Conservation (phyloP, 2,329 filamentous ascomycete genomes). For the Sphaceloma murrayae region DNA sequence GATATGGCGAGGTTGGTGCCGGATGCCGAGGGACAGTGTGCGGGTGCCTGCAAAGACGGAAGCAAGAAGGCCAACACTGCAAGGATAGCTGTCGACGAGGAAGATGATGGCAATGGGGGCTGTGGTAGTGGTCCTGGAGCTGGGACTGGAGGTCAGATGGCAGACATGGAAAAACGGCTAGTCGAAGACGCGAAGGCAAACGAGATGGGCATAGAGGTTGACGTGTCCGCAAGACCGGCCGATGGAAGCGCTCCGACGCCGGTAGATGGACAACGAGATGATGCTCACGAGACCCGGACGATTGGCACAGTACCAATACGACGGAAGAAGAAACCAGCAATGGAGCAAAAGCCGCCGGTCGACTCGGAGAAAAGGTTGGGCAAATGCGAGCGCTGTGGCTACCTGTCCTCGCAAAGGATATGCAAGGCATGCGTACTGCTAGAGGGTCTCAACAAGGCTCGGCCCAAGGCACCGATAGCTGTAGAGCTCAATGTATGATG, state of each 20-base stretch:
- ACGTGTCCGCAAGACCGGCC: conserved; percentile 38
- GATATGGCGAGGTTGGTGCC: conserved; percentile 90
- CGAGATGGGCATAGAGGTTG: conserved; percentile 49
- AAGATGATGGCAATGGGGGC: conserved; percentile 56
- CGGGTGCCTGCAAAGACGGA: conserved; percentile 34
- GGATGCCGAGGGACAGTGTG: conserved; percentile 39
- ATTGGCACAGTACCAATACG: conserved; percentile 23
- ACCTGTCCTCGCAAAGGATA: conserved; percentile 85
- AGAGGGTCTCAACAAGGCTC: conserved; percentile 75
- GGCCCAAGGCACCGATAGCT: conserved; percentile 35
- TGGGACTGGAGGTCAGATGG: conserved; percentile 66
- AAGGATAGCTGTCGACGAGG: conserved; percentile 31
- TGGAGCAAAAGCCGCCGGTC: background rate
- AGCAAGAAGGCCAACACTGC: conserved; percentile 27
- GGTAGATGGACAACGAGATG: conserved; percentile 21
- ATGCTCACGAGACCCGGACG: background rate
- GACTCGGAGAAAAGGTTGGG: conserved; percentile 54
- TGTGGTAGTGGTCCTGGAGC: conserved; percentile 65
- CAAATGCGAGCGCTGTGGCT: conserved; percentile 78
- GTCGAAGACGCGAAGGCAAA: conserved; percentile 52
- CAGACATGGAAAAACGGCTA: conserved; percentile 67
- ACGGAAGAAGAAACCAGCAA: conserved; percentile 26
- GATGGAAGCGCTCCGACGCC: conserved; percentile 13
- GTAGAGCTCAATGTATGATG: conserved; percentile 21
- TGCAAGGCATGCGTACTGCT: conserved; percentile 91